Base-by-base conservation (phyloP, 23 red algal species). In the Agarophyton chilense region DNA sequence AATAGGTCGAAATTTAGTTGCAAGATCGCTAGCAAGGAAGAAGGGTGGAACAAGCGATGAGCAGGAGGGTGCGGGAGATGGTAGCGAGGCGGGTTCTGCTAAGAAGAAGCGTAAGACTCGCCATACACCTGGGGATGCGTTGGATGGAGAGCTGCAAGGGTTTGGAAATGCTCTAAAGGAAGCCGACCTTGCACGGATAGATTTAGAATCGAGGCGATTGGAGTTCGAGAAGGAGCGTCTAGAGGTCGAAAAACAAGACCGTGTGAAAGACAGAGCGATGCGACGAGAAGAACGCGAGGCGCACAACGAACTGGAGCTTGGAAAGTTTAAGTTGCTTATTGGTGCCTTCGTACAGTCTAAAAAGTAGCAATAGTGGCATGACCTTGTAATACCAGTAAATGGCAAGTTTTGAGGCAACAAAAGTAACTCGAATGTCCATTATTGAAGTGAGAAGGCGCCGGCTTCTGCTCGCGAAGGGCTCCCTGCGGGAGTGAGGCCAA, bases 261-360 rank as follows among this genome's bases (percentile, higher is more conserved):
- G 57, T n/a, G 65, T 38, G 81, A 17, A 42, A 0, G 32, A 56
- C 4, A 6, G 44, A 21, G 0, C 8, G 2, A 22, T 1, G 62
- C 12, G 61, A 26, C 33, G 11, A 22, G 62, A 68, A 46, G 81
- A 86, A 58, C 81, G 81, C 6, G 10, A 71, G 43, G 0, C 5
- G 14, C 18, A 22, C 33, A 4, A 70, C 13, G 25, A 86, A 22
- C 24, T 86, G 19, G 56, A 71, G 40, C 18, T 86, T 6, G 62
- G 71, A 33, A 86, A 86, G 81, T 71, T 71, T 22, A 86, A 0
- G 50, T 33, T 72, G 14, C 35, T 86, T 36, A 19, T 86, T 19
- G 61, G 67, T 31, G 61, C 81, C 25, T 86, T 86, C 36, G 29
- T 24, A 74, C 34, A 10, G 32, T 22, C 56, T 61, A 78, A 51